Percentiles rank a stretch among this genome's conserved stretches.
Evolutionary conservation across 2,329 filamentous ascomycete genomes (phyloP).

Genomic region (Penicillium sp.): DNA sequence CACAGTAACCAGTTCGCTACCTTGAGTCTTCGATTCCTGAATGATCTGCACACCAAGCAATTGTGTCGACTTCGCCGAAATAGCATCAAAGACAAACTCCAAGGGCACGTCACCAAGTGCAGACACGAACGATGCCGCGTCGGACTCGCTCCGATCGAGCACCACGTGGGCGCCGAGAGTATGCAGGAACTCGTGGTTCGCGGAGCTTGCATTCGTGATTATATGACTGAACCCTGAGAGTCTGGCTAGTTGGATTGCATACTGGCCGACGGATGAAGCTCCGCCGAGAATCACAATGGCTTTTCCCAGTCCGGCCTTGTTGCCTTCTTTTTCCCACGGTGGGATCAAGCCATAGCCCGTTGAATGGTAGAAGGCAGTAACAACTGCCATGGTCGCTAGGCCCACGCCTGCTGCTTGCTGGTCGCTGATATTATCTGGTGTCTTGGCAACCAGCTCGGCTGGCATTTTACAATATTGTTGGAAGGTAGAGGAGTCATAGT

Average conservation of each 20-base stretch:
- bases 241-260: conserved; percentile 37
- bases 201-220: conserved; percentile 33
- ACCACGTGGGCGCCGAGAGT: not conserved
- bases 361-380: not conserved
- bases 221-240: conserved; percentile 37
- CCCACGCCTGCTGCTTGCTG: conserved; percentile 32
- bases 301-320: not conserved
- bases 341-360: not conserved
- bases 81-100: conserved; percentile 35
- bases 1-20: not conserved
- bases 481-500: conserved; percentile 35
- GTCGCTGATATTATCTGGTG: conserved; percentile 31
- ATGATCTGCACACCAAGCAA: conserved; percentile 31
- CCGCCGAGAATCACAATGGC: conserved; percentile 35
- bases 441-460: conserved; percentile 34
- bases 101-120: conserved; percentile 29
- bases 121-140: not conserved
- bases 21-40: conserved; percentile 19
- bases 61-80: conserved; percentile 33
- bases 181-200: conserved; percentile 20
- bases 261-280: conserved; percentile 38
- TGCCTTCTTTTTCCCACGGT: not conserved
- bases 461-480: conserved; percentile 43
- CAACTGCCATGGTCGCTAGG: conserved; percentile 10
- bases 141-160: not conserved